Base-by-base conservation (phyloP, 257 asterid genomes). In the Prunella vulgaris region DNA sequence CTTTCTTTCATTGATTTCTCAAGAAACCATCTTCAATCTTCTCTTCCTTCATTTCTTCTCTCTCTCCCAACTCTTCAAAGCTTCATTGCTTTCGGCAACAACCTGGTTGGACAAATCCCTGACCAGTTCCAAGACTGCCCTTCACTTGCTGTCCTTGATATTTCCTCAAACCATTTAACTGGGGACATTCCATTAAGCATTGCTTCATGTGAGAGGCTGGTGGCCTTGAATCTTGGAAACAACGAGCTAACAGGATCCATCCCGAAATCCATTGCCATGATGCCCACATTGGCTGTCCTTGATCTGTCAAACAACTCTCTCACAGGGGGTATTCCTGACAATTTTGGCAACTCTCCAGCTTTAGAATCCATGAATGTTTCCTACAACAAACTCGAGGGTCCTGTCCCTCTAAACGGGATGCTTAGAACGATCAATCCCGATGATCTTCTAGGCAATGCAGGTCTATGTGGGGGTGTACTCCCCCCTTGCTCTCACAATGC, bases 291-390 rank as follows among this genome's bases (percentile, higher is more conserved):
- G 38, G 65, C 96, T 0, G 67, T 86, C 38, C 80, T 90, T 12
- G 94, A 90, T 79, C 83, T 90, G 44, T 90, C 96, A 28, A 87
- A 86, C 82, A 90, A 90, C 62, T 78, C 85, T 65, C 83, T 90
- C 15, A 86, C 89, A 0, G 97, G 97, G 44, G 80, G 82, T 9
- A 86, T 90, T 66, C 96, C 97, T 0, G 82, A 76, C 38, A 85
- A 76, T 60, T 78, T 90, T n/a, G 96, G 96, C 44, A 85, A 85
- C 58, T 88, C 95, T 5, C 95, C 96, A 5, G 90, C 97, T 33
- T 64, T 90, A 21, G 97, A 90, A 64, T 82, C 71, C 40, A 75
- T 88, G 57, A 86, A 90, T 35, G 77, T 90, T 48, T 88, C 95
- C 27, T 75, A 80, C 66, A 90, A 90, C 83, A 80, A 71, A 60